Evolutionary conservation across 2,329 filamentous ascomycete species (phyloP).

Genomic region (Apiospora kogelbergensis): DNA sequence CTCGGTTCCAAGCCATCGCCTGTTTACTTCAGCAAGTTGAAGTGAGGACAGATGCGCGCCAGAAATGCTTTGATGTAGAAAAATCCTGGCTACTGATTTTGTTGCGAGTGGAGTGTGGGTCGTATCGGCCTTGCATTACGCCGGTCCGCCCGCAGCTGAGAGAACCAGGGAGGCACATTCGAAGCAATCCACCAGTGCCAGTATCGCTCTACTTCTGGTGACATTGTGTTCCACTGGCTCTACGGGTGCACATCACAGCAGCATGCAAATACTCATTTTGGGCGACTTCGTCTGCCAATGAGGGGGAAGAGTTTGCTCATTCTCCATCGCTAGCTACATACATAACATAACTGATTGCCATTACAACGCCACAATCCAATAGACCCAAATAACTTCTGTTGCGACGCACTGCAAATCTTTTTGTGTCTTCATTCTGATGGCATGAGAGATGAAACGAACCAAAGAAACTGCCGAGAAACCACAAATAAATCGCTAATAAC

Average conservation of each 20-base stretch:
- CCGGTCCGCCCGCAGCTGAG: neutral
- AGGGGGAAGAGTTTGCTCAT: neutral
- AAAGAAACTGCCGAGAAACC: neutral
- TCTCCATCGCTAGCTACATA: conserved; percentile 1
- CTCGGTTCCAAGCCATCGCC: neutral
- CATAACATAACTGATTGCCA: neutral
- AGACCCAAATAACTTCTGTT: neutral
- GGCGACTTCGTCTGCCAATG: neutral
- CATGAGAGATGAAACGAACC: neutral
- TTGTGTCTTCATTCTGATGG: neutral
- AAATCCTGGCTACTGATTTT: conserved; percentile 1
- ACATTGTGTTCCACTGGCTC: no score
- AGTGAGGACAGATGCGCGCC: neutral
- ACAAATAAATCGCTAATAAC: neutral
- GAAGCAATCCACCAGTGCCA: neutral
- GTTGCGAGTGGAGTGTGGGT: neutral
- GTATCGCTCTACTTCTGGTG: neutral
- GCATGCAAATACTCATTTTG: neutral
- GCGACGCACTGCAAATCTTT: neutral
- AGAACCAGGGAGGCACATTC: neutral
- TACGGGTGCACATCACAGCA: neutral
- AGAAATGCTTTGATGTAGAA: neutral
- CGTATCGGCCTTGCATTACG: neutral
- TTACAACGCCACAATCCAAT: neutral
- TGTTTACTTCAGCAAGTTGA: neutral